These are phyloP conservation scores for Diaporthe helianthi DNA, from an alignment of 2,329 filamentous ascomycete species.

Conservation along the genomic window DNA sequence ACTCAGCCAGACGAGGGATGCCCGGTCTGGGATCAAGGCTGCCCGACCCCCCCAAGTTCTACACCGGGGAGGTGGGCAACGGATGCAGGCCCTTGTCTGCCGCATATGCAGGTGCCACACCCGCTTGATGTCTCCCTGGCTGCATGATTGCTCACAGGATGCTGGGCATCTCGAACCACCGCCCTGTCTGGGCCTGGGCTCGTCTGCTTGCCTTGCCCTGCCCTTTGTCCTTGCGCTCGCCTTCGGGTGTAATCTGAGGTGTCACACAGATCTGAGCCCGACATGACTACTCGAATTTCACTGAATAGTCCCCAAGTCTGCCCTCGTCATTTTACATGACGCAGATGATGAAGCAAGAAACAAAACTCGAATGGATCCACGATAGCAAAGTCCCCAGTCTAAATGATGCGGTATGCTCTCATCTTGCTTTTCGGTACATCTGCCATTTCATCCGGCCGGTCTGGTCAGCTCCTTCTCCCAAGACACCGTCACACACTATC, in stretches of 20 bases:
- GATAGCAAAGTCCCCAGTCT: slow-evolving; percentile 8
- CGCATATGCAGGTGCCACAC: slow-evolving; percentile 32
- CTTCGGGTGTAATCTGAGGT: slow-evolving; percentile 28
- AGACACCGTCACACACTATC: slow-evolving; percentile 7
- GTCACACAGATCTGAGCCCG: slow-evolving; percentile 33
- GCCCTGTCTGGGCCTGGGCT: background rate
- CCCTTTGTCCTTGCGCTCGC: background rate
- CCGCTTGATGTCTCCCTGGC: slow-evolving; percentile 23
- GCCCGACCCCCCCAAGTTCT: slow-evolving; percentile 33
- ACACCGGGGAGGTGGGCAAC: slow-evolving; percentile 26
- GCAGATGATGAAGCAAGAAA: slow-evolving; percentile 5
- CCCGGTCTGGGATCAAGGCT: slow-evolving; percentile 28
- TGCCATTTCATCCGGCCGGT: slow-evolving; percentile 24
- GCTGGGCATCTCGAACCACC: slow-evolving; percentile 17
- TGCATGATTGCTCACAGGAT: slow-evolving; percentile 26
- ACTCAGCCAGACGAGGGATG: slow-evolving; percentile 24
- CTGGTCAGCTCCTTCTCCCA: slow-evolving; percentile 7
- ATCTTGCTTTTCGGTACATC: slow-evolving; percentile 20
- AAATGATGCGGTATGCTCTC: slow-evolving; percentile 29
- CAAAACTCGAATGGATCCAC: slow-evolving; percentile 27
- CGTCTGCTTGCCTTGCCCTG: background rate
- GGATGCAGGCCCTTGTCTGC: slow-evolving; percentile 27
- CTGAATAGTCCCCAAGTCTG: slow-evolving; percentile 12
- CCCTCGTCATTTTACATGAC: slow-evolving; percentile 11
- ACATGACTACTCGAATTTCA: slow-evolving; percentile 22